These are phyloP conservation scores for Solanum neorickii DNA, from an alignment of 257 asterid species.

Conservation along the genomic window DNA sequence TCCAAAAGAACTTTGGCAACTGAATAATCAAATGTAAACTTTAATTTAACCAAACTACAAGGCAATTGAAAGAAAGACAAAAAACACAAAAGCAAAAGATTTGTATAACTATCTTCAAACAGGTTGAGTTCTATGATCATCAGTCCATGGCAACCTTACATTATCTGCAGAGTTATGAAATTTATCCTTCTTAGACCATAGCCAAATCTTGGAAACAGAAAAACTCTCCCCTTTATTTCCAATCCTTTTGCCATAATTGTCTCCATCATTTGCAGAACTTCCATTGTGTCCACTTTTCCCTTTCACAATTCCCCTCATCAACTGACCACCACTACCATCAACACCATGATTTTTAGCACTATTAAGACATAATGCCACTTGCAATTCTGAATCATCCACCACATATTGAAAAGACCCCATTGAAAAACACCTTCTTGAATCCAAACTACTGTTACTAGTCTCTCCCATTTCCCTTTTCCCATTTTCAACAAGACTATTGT, in stretches of 20 bases:
- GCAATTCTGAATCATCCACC: constrained; percentile 76
- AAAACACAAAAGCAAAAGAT: neutral
- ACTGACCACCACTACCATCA: constrained; percentile 7
- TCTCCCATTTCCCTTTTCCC: constrained; percentile 53
- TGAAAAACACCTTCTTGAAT: constrained; percentile 82
- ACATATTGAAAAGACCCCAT: constrained; percentile 96
- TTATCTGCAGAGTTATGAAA: constrained; percentile 26
- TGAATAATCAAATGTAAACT: neutral
- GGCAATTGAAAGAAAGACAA: neutral
- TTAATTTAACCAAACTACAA: neutral
- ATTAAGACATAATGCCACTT: constrained; percentile 49
- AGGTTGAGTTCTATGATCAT: constrained; percentile 2
- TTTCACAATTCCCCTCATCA: constrained; percentile 10
- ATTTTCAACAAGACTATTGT: constrained; percentile 1
- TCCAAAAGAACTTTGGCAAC: constrained; percentile 2
- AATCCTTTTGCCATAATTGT: constrained; percentile 45
- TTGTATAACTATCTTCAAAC: constrained; percentile 2
- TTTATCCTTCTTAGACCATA: constrained; percentile 86
- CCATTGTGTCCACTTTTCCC: constrained; percentile 39
- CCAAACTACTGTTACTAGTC: constrained; percentile 60
- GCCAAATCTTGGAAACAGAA: constrained; percentile 95
- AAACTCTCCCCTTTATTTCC: constrained; percentile 91
- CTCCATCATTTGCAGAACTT: constrained; percentile 39
- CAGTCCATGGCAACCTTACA: constrained; percentile 32
- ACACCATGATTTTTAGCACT: constrained; percentile 10